Conservation (phyloP, 2,329 filamentous ascomycete species). For the Periglandula ipomoeae region DNA sequence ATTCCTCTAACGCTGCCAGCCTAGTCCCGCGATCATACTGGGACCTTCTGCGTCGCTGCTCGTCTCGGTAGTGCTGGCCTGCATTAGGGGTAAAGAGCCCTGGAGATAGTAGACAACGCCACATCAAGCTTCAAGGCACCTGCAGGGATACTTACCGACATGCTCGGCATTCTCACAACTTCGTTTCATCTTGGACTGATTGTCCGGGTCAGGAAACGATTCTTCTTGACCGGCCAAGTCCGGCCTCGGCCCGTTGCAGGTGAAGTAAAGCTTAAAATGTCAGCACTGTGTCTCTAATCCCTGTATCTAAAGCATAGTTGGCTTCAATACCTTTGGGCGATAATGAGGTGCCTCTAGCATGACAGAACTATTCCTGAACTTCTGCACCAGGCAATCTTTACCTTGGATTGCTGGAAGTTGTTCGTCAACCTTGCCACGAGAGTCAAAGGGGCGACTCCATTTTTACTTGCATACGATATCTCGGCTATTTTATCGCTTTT, state of each 20-base stretch:
- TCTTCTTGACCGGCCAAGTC: conserved; percentile 61
- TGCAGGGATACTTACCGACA: conserved; percentile 51
- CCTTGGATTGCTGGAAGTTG: conserved; percentile 68
- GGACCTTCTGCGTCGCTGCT: conserved; percentile 67
- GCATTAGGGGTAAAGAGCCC: conserved; percentile 74
- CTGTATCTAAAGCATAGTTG: background rate
- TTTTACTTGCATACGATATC: conserved; percentile 87
- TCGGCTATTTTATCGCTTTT: conserved; percentile 79
- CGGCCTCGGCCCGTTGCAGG: conserved; percentile 36
- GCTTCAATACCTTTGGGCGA: conserved; percentile 65
- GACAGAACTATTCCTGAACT: conserved; percentile 93
- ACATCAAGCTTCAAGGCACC: background rate
- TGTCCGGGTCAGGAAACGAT: conserved; percentile 69
- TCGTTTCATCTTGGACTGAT: conserved; percentile 77
- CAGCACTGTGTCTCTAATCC: background rate
- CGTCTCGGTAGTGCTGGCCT: conserved; percentile 61
- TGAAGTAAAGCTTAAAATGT: conserved; percentile 39
- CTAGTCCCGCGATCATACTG: conserved; percentile 76
- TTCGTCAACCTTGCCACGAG: background rate
- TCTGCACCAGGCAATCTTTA: conserved; percentile 80
- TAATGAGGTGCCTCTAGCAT: conserved; percentile 80
- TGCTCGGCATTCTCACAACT: conserved; percentile 81
- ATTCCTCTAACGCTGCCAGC: conserved; percentile 58
- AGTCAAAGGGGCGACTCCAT: background rate
- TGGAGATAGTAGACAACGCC: conserved; percentile 20